phyloP scores from a whole-genome alignment of 106 monocot species.

The Acanthochlamys bracteata region DNA sequence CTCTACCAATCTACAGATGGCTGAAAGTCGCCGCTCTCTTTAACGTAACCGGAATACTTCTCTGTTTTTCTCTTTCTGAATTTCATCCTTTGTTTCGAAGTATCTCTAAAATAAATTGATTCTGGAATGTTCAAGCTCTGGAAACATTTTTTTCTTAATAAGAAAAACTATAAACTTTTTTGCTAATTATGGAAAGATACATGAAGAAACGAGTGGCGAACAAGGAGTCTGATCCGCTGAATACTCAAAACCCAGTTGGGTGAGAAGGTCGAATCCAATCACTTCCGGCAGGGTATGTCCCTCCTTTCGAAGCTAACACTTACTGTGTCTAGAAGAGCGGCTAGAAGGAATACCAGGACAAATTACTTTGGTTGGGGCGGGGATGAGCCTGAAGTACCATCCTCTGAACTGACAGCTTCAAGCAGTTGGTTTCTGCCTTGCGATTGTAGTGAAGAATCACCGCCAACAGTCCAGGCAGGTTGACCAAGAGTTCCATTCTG shows the following conservation, averaged over 20 bases:
- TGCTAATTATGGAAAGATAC: neutral
- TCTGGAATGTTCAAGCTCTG: too few relatives aligned
- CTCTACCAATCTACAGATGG: slow-evolving; percentile 26
- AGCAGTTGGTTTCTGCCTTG: neutral
- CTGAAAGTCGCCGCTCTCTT: slow-evolving; percentile 17
- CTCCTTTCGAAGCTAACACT: neutral
- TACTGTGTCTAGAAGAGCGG: neutral
- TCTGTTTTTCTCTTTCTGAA: neutral
- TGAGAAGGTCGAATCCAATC: neutral
- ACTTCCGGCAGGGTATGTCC: neutral
- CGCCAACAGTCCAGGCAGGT: neutral
- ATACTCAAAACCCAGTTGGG: too few relatives aligned
- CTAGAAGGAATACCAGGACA: neutral
- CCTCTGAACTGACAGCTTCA: neutral
- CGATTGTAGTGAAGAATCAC: neutral
- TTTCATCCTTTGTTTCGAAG: neutral
- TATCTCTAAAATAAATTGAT: too few relatives aligned
- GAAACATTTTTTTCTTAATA: neutral
- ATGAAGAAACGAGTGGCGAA: neutral
- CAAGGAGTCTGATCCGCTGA: too few relatives aligned
- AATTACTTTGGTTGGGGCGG: neutral
- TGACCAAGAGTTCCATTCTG: neutral
- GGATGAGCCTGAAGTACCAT: neutral
- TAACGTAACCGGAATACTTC: slow-evolving; percentile 8
- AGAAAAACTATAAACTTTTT: neutral